Percentiles rank a stretch among this genome's conserved stretches.
Evolutionary conservation across 805 yeast genomes (phyloP).

Genomic region (Pichia exigua): DNA sequence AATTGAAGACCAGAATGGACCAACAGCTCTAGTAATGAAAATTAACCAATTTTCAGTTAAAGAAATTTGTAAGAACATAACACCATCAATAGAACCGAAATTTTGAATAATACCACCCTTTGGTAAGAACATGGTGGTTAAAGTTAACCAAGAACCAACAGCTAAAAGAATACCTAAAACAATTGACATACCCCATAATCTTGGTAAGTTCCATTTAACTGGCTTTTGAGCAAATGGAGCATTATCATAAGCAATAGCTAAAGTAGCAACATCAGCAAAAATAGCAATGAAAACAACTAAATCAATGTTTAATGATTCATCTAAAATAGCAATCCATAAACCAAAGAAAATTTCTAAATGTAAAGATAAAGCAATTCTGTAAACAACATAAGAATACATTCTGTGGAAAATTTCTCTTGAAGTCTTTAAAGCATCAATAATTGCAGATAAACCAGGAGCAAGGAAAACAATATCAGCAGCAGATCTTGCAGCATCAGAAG

Average conservation of each 20-base stretch:
- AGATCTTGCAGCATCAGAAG: conserved; percentile 94
- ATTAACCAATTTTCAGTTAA: conserved; percentile 96
- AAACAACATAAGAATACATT: conserved; percentile 96
- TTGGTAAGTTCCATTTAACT: conserved; percentile 94
- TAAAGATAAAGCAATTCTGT: conserved; percentile 93
- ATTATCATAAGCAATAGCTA: conserved; percentile 94
- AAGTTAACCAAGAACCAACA: conserved; percentile 88
- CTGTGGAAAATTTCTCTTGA: conserved; percentile 98
- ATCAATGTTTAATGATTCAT: conserved; percentile 79
- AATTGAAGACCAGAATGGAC: conserved; percentile 95
- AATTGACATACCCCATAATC: conserved; percentile 95
- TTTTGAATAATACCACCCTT: conserved; percentile 93
- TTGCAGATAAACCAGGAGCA: conserved; percentile 93
- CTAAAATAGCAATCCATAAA: conserved; percentile 92
- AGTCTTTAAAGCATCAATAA: conserved; percentile 90
- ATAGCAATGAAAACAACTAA: conserved; percentile 94
- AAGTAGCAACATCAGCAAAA: conserved; percentile 95
- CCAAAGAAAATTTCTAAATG: conserved; percentile 94
- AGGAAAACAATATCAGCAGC: conserved; percentile 95
- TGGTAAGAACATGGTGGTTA: conserved; percentile 86
- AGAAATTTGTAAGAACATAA: conserved; percentile 87
- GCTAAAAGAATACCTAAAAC: conserved; percentile 81
- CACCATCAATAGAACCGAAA: conserved; percentile 92
- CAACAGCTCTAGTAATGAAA: conserved; percentile 93
- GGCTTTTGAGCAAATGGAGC: conserved; percentile 93